Evolutionary conservation across 176 grass and related monocot genomes (phyloP), one percentile per base, ranked within the genome.

Genomic region (Areca catechu): DNA sequence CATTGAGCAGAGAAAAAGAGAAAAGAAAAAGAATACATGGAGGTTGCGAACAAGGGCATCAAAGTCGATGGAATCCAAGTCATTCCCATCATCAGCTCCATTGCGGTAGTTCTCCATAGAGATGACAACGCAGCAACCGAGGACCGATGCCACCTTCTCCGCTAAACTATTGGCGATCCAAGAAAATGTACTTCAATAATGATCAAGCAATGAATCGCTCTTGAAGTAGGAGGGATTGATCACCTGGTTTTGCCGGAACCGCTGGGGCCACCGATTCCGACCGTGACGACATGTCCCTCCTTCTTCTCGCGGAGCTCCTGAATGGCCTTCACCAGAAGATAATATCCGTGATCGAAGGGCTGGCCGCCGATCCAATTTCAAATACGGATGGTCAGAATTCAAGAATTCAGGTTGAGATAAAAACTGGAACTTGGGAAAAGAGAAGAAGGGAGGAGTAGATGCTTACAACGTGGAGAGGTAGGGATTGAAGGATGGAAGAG

Each of bases 21-120:
- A 60, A 14, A 52, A 24, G 48, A 70, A 30, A 30, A 53, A 20
- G 10, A 68, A 34, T 17, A 97, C 92, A 83, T 97, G 80, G 28
- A 97, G 80, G 57, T 90, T 86, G 57, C 47, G 20, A 4, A 71
- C 66, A 5, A 97, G 92, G 29, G 80, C 67, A 30, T 74, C 69
- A 21, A 90, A 97, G 49, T 91, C 86, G 50, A 97, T 85, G 23
- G 86, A 70, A 28, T 90, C 83, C 10, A 88, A 63, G 54, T 97
- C 92, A 56, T 79, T 96, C 20, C 75, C 83, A 3, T 90, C 92
- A 22, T 97, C 92, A 5, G 65, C 48, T 54, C 77, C 86, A 10
- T 68, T 87, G 49, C 92, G 86, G 79, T 97, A 97, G 61, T 97
- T 76, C 83, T 97, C 92, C 92, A 91, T 97, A 29, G 92, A 90